These are phyloP conservation scores for Lecanicillium sp. DNA, from an alignment of 2,329 filamentous ascomycete species.

Conservation along the genomic window DNA sequence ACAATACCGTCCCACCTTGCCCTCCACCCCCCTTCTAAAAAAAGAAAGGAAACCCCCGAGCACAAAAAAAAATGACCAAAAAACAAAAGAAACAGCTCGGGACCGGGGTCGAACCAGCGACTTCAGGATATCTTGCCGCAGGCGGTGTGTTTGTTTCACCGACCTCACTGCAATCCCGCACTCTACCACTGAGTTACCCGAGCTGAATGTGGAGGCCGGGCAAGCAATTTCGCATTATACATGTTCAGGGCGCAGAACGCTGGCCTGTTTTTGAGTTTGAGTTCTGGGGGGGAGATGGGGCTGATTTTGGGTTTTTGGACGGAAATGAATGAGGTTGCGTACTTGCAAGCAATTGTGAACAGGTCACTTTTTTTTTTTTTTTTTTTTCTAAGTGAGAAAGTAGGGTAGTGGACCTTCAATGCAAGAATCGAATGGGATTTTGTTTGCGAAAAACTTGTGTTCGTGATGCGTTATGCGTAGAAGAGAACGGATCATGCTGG, in stretches of 20 bases:
- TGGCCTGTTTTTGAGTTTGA: too few relatives aligned
- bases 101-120: constrained; percentile 14
- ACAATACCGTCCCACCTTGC: background rate
- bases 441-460: too few relatives aligned
- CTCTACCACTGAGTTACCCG: constrained; percentile 14
- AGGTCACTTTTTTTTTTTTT: too few relatives aligned
- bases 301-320: background rate
- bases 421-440: too few relatives aligned
- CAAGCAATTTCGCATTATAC: background rate
- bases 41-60: background rate
- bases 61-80: background rate
- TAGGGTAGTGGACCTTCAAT: background rate
- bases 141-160: background rate
- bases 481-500: background rate
- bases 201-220: constrained; percentile 2
- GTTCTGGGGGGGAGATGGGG: too few relatives aligned
- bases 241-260: background rate
- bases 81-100: background rate
- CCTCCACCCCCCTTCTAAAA: background rate
- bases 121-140: constrained; percentile 17
- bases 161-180: constrained; percentile 10
- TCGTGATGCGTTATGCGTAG: background rate
- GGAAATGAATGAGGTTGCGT: too few relatives aligned
- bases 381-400: background rate
- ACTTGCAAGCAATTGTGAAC: too few relatives aligned